Base-by-base conservation (phyloP, 192 early-diverging fungal genomes). In the Umbelopsis sp. region DNA sequence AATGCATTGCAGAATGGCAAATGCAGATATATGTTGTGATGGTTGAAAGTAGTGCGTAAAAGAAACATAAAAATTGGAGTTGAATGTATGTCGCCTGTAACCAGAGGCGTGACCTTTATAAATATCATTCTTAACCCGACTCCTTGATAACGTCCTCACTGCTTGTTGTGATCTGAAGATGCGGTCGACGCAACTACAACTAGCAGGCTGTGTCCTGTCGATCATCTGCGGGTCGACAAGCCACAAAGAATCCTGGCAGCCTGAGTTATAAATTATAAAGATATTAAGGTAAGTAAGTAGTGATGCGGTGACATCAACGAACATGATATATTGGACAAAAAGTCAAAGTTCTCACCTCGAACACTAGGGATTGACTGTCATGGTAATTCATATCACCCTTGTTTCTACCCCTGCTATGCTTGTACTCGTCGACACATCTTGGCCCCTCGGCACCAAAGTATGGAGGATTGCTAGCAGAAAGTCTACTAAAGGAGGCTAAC, bases 211-310 rank as follows among this genome's bases (percentile, higher is more conserved):
- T 31, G 34, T 62, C 31, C 14, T 9, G 16, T 22, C 34, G 4
- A 62, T 62, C 31, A 11, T 22, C 29, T 22, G 32, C 7, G 56
- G 20, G 47, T 62, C 9, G 56, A 62, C 29, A 62, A 31, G 56
- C 25, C 56, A 32, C 56, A 62, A 22, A 62, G 26, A 31, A 62
- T 62, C n/a, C 56, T 62, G 8, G 56, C 56, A 2, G 56, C 56
- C 56, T 62, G 31, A 56, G 54, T 32, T 59, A 22, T 22, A 25
- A 52, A 52, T n/a, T n/a, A n/a, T 52, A 25, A 52, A 24, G 21
- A 25, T 52, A 25, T 52, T 24, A 22, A 22, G 24, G 24, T n/a
- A n/a, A 22, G 52, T 53, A 26, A 53, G 52, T 53, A 11, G 24
- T 25, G 26, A 11, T 26, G 52, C 21, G 25, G 22, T 53, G 52